A percentile compares a stretch with the other conserved stretches of the same genome.
Conservation (phyloP, 805 yeast genomes). For the Cyberlindnera mississippiensis region DNA sequence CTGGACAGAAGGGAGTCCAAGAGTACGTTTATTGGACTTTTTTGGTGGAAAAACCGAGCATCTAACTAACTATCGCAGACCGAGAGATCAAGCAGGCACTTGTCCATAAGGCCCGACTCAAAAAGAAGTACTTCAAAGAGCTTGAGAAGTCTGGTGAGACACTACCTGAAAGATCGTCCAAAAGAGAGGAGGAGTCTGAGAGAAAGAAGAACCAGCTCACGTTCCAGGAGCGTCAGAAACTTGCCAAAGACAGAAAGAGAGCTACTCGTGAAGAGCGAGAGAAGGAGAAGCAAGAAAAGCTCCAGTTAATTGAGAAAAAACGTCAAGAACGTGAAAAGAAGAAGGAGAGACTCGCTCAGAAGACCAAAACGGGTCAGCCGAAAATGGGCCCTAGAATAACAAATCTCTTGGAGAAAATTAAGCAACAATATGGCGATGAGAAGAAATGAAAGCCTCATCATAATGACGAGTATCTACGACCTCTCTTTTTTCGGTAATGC, state of each 20-base stretch:
- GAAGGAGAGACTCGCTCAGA: constrained; percentile 43
- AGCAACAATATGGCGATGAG: constrained; percentile 35
- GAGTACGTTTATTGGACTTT: constrained; percentile 9
- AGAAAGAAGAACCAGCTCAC: constrained; percentile 25
- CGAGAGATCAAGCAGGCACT: constrained; percentile 76
- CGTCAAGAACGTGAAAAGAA: constrained; percentile 40
- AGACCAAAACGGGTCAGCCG: constrained; percentile 81
- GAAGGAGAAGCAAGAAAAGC: constrained; percentile 40
- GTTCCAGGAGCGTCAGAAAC: constrained; percentile 33
- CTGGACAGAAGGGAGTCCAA: constrained; percentile 25
- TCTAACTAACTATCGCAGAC: constrained; percentile 31
- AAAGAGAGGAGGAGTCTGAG: constrained; percentile 21
- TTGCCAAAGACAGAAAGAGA: constrained; percentile 35
- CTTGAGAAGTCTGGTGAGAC: constrained; percentile 66
- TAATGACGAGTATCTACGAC: no score
- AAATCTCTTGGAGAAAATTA: constrained; percentile 72
- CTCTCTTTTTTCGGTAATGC: neutral
- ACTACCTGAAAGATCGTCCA: constrained; percentile 40
- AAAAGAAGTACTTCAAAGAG: constrained; percentile 77
- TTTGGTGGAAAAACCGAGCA: neutral
- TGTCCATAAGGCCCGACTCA: constrained; percentile 73
- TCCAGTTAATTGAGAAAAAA: constrained; percentile 35
- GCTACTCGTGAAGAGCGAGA: constrained; percentile 29
- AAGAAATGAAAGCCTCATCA: no score
- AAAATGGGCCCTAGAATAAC: constrained; percentile 86